Evolutionary conservation across 1,284 basidiomycete genomes (phyloP).

Genomic region (Melampsora americana): DNA sequence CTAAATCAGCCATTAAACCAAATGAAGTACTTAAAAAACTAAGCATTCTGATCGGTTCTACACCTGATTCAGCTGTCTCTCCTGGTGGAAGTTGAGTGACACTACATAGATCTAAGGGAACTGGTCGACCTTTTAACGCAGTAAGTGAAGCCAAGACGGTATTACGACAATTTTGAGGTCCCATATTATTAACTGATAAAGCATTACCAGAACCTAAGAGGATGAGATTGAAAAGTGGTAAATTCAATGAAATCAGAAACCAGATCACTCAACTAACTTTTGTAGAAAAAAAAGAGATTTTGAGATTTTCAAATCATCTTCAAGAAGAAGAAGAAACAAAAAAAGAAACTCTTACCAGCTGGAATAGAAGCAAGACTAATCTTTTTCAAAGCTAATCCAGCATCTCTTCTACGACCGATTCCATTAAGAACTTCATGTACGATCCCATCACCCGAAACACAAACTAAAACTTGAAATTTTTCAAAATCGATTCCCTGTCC

Average conservation of each 20-base stretch:
- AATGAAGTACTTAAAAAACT: conserved; percentile 84
- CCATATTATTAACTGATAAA: conserved; percentile 55
- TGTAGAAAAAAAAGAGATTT: too few relatives aligned
- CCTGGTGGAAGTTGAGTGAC: conserved; percentile 59
- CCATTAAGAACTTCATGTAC: conserved; percentile 92
- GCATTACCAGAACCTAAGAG: conserved; percentile 56
- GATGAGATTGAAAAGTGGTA: neutral
- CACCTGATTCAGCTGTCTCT: conserved; percentile 69
- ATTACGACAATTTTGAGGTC: conserved; percentile 66
- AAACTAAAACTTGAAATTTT: conserved; percentile 70
- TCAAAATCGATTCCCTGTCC: conserved; percentile 63
- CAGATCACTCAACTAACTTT: neutral
- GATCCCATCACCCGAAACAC: conserved; percentile 84
- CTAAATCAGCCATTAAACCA: conserved; percentile 85
- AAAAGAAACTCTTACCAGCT: conserved; percentile 75
- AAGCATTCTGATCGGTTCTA: conserved; percentile 70
- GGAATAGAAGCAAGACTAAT: conserved; percentile 82
- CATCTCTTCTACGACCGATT: conserved; percentile 69
- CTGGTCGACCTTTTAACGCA: conserved; percentile 70
- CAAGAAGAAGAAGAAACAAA: conserved; percentile 2
- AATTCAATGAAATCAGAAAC: neutral
- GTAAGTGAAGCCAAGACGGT: conserved; percentile 73
- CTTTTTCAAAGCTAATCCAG: conserved; percentile 64
- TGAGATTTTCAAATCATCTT: conserved; percentile 12
- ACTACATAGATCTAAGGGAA: conserved; percentile 21